Percentiles rank a stretch among this genome's conserved stretches.
phyloP scores from a whole-genome alignment of 2,329 filamentous ascomycete species.

The Trichoderma afroharzianum region DNA sequence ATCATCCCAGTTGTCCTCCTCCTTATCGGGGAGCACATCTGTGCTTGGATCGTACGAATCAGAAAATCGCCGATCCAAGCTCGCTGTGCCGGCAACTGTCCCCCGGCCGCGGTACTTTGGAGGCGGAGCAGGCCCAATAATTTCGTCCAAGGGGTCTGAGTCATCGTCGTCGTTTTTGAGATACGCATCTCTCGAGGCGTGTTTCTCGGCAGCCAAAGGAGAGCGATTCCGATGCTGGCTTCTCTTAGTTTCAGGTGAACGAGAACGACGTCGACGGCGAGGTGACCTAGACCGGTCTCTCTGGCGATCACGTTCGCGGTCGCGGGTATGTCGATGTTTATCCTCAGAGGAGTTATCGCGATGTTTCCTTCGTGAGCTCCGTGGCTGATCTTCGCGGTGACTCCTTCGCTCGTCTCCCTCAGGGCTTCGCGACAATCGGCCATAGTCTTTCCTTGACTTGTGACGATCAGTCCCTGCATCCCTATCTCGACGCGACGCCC shows the following conservation, averaged over 20 bases:
- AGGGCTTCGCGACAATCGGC: constrained; percentile 26
- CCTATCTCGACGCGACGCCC: constrained; percentile 16
- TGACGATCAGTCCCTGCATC: constrained; percentile 17
- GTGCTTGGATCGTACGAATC: constrained; percentile 55
- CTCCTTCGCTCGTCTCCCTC: constrained; percentile 14
- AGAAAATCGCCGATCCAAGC: constrained; percentile 79
- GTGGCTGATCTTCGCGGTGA: constrained; percentile 20
- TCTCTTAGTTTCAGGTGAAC: constrained; percentile 30
- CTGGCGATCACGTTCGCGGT: constrained; percentile 19
- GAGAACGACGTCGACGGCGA: constrained; percentile 27
- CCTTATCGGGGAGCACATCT: constrained; percentile 42
- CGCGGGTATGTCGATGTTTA: constrained; percentile 14
- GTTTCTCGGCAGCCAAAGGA: constrained; percentile 12
- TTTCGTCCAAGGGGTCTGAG: constrained; percentile 70
- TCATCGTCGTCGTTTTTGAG: constrained; percentile 21
- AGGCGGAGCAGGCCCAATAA: constrained; percentile 71
- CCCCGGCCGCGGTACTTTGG: constrained; percentile 63
- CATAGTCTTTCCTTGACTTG: constrained; percentile 21
- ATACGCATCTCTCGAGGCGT: constrained; percentile 3
- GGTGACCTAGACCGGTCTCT: constrained; percentile 26
- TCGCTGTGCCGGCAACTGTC: constrained; percentile 54
- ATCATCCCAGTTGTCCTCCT: constrained; percentile 69
- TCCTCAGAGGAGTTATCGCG: constrained; percentile 5
- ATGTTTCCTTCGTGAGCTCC: constrained; percentile 19
- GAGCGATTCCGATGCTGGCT: constrained; percentile 35